Evolutionary conservation across 805 yeast genomes (phyloP), one percentile per base, ranked within the genome.

Genomic region (Dipodascus albidus): DNA sequence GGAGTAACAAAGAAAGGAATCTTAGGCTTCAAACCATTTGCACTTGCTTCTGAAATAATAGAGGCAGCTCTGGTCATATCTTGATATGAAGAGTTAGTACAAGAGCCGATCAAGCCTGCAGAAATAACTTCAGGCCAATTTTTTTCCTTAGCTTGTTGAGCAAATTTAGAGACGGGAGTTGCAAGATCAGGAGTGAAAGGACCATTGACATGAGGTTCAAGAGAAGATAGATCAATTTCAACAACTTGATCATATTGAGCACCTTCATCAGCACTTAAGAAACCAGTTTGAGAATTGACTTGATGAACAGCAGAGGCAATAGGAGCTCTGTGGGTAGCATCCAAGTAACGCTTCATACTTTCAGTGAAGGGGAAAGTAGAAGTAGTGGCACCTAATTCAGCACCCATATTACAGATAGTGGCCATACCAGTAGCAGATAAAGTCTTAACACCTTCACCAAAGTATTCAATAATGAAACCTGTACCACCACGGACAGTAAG

Each of bases 351-450:
- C 62, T 74, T 76, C 75, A 85, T 88, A 52, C 90, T 83, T 51
- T 78, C 80, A 64, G 85, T 89, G 79, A 82, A 91, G 58, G 99
- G 99, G 88, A 93, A 93, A 54, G 87, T 81, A 22, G 98, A 91
- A 48, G 99, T 93, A 41, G 99, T 93, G 48, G 99, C 99, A 71
- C 99, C 99, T 55, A 93, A 89, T 74, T 93, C 99, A 53, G 99
- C 99, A 69, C 99, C 99, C 99, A 93, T 93, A 73, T 93, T 93
- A 79, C 98, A 91, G 70, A 93, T 91, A 57, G 99, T 93, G 57
- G 96, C 99, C 99, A 93, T 93, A 75, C 99, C 99, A 35, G 99
- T 93, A 75, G 96, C 88, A 22, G 95, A 84, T 64, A 93, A 79
- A 53, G 85, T 74, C 57, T 83, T 75, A 49, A 89, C 95, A 74